Conservation (phyloP, 2,329 filamentous ascomycete genomes). For the Trichoderma koningii region DNA sequence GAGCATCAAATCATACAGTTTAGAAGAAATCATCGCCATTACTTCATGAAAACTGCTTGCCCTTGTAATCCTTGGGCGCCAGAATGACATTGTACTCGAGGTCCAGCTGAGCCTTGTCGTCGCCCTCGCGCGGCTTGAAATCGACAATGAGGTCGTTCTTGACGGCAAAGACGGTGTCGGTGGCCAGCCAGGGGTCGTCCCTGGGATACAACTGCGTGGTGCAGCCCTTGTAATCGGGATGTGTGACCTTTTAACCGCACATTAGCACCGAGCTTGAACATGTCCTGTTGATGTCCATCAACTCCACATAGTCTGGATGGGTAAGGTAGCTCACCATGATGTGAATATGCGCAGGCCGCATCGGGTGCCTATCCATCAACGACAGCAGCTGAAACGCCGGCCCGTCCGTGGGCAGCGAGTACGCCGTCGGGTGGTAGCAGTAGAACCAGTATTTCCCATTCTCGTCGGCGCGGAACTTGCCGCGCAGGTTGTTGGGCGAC, state of each 20-base stretch:
- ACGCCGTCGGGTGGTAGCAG: constrained; percentile 73
- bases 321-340: constrained; percentile 45
- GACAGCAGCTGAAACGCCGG: constrained; percentile 46
- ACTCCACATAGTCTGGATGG: too few relatives aligned
- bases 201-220: constrained; percentile 78
- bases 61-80: constrained; percentile 50
- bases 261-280: not conserved
- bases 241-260: constrained; percentile 46
- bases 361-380: constrained; percentile 52
- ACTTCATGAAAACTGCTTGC: constrained; percentile 33
- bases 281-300: not conserved
- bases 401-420: constrained; percentile 68
- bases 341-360: constrained; percentile 54
- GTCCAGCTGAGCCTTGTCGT: constrained; percentile 43
- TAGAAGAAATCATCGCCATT: too few relatives aligned
- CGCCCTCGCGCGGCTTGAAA: constrained; percentile 49
- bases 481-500: constrained; percentile 71
- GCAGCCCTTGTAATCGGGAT: constrained; percentile 67
- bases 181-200: constrained; percentile 62
- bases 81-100: constrained; percentile 49
- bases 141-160: constrained; percentile 55
- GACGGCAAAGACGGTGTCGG: constrained; percentile 53
- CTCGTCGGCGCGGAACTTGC: constrained; percentile 71
- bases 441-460: constrained; percentile 73
- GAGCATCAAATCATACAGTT: too few relatives aligned